These are phyloP conservation scores for Echeveria elegans DNA, from an alignment of 164 flowering plant genomes.

Conservation along the genomic window DNA sequence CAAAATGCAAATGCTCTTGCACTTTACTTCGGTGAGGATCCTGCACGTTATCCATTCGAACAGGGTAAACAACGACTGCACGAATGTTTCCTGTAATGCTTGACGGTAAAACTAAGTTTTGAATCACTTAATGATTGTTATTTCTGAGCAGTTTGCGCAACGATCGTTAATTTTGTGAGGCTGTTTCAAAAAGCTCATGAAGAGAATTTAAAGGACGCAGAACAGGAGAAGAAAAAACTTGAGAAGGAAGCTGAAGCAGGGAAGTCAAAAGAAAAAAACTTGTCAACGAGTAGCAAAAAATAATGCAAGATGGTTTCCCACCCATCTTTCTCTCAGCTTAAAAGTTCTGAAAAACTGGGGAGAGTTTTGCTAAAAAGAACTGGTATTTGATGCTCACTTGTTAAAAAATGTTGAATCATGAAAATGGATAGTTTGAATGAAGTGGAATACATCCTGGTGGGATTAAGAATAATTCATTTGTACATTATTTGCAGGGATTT, in stretches of 20 bases:
- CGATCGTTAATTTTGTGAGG: constrained; percentile 73
- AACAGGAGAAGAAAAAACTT: constrained; percentile 85
- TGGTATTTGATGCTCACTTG: no score
- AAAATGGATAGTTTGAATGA: no score
- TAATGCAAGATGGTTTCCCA: constrained; percentile 27
- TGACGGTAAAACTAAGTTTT: neutral
- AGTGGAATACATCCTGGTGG: no score
- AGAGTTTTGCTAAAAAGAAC: no score
- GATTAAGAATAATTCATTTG: no score
- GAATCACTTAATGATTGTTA: neutral
- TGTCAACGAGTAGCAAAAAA: constrained; percentile 31
- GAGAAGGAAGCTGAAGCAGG: constrained; percentile 89
- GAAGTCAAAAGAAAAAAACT: constrained; percentile 42
- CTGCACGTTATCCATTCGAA: constrained; percentile 93
- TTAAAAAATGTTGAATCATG: no score
- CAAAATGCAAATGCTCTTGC: constrained; percentile 95
- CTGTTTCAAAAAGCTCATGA: constrained; percentile 82
- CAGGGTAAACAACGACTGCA: constrained; percentile 51
- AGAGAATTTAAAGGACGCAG: constrained; percentile 81
- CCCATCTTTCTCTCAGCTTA: no score
- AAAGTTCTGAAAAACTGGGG: no score
- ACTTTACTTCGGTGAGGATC: constrained; percentile 91
- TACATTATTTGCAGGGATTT: no score
- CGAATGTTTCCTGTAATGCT: neutral
- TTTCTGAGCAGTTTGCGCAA: constrained; percentile 59